These are phyloP conservation scores for Hanseniaspora meyeri DNA, from an alignment of 805 yeast species.

Conservation along the genomic window DNA sequence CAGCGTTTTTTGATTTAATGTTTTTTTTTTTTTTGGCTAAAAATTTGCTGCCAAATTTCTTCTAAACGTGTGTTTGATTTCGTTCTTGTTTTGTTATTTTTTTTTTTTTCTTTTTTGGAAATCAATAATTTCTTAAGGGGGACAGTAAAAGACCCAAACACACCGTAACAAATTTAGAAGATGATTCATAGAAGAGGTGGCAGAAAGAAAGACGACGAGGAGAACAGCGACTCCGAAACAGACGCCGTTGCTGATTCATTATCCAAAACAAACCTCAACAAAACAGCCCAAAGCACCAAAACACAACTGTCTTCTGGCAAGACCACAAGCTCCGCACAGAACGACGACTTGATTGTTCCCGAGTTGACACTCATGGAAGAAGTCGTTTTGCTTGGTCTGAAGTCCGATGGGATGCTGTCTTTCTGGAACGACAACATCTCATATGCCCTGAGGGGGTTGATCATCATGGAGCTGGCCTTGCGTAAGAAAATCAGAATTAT, in stretches of 20 bases:
- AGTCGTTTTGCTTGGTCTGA: constrained; percentile 80
- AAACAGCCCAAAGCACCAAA: constrained; percentile 3
- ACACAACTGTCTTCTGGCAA: constrained; percentile 35
- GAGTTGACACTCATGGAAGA: constrained; percentile 90
- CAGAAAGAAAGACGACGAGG: constrained; percentile 18
- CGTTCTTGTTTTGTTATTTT: too few relatives aligned
- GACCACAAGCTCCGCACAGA: constrained; percentile 33
- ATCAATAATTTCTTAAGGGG: not conserved
- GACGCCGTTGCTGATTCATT: not conserved
- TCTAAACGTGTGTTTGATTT: not conserved
- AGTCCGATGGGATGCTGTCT: constrained; percentile 92
- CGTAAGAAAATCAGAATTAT: constrained; percentile 80
- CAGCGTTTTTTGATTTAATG: not conserved
- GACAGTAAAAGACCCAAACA: constrained; percentile 15
- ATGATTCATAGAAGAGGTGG: constrained; percentile 16
- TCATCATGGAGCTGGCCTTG: constrained; percentile 79
- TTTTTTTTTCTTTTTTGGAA: too few relatives aligned
- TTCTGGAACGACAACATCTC: constrained; percentile 98
- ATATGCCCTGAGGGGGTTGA: constrained; percentile 90
- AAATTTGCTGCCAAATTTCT: not conserved
- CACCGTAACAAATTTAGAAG: not conserved
- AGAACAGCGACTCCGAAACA: constrained; percentile 11
- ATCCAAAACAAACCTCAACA: not conserved
- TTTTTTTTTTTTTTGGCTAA: too few relatives aligned
- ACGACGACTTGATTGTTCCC: constrained; percentile 34